Conservation (phyloP, 1,284 basidiomycete species). For the Chondrostereum purpureum region DNA sequence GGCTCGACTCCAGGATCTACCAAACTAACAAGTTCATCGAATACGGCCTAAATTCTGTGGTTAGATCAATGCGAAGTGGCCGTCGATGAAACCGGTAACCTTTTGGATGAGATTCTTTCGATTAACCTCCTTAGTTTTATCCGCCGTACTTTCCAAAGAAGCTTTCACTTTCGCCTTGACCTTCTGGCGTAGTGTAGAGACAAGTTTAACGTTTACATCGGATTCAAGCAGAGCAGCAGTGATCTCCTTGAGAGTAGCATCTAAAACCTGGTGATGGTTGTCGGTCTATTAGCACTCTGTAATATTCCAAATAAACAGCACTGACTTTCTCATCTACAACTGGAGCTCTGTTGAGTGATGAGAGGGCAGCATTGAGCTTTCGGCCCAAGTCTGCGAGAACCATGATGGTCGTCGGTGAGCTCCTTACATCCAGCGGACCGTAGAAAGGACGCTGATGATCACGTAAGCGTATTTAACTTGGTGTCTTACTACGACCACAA, state of each 20-base stretch:
- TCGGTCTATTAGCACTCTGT: constrained; percentile 14
- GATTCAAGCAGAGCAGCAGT: constrained; percentile 91
- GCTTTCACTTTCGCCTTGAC: constrained; percentile 86
- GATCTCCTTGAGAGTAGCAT: constrained; percentile 92
- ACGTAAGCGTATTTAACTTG: background rate
- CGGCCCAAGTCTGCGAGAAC: constrained; percentile 95
- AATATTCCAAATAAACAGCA: constrained; percentile 12
- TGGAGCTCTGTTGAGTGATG: constrained; percentile 81
- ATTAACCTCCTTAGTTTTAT: constrained; percentile 76
- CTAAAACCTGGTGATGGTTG: constrained; percentile 63
- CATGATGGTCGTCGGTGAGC: constrained; percentile 46
- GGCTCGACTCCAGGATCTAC: constrained; percentile 94
- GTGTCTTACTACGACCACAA: constrained; percentile 6
- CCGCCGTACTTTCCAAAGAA: constrained; percentile 62
- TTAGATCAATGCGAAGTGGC: constrained; percentile 4
- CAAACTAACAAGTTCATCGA: constrained; percentile 91
- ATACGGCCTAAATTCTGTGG: constrained; percentile 69
- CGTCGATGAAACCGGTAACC: constrained; percentile 50
- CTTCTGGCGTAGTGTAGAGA: constrained; percentile 80
- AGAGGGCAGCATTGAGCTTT: constrained; percentile 90
- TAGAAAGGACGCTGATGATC: constrained; percentile 7
- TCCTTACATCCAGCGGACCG: background rate
- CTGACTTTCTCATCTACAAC: constrained; percentile 85
- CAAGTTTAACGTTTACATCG: constrained; percentile 98
- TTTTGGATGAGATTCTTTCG: constrained; percentile 87